Evolutionary conservation across 305 asterid genomes (phyloP), one percentile per base, ranked within the genome.

Genomic region (Coffea humblotiana): DNA sequence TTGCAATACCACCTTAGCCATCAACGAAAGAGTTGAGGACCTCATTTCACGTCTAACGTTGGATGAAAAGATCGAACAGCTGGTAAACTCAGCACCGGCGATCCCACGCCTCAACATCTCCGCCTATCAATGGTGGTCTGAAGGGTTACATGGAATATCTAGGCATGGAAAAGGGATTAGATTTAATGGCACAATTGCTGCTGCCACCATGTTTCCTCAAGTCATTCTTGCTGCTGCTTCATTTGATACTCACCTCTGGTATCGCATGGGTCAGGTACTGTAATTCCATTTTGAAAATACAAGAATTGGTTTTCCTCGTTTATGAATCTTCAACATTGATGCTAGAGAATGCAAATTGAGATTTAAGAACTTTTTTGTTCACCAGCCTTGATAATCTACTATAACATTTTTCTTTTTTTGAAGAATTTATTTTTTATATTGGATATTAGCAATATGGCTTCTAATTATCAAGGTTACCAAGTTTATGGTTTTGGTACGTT

Each of bases 91-190:
- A 5, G 96, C 93, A 25, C 85, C 89, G 8, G 90, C 90, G 78
- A 77, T 93, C 65, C 91, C 94, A 25, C 88, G 97, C 25, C 97
- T 93, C 48, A 88, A 85, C 29, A 79, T 93, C 81, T 88, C 98
- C 72, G 90, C 93, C 66, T 91, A 88, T 79, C 86, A 93, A 86
- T 93, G 98, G 98, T 92, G 98, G 98, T 92, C 93, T 67, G 98
- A 92, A 84, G 95, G 89, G 8, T 80, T 92, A 83, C 98, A 93
- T 75, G 97, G 98, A 7, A 86, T 92, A 61, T 90, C 96, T 6
- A 78, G 88, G 48, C 89, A 85, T 77, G 96, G 98, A 2, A 85
- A 64, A n/a, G 97, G 98, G 4, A 72, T 86, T n/a, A 74, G 52
- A 9, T 92, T 93, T 61, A 84, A 73, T 52, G 96, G 98, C 47